Base-by-base conservation (phyloP, 345 rosid genomes). In the Euphorbia tirucalli region DNA sequence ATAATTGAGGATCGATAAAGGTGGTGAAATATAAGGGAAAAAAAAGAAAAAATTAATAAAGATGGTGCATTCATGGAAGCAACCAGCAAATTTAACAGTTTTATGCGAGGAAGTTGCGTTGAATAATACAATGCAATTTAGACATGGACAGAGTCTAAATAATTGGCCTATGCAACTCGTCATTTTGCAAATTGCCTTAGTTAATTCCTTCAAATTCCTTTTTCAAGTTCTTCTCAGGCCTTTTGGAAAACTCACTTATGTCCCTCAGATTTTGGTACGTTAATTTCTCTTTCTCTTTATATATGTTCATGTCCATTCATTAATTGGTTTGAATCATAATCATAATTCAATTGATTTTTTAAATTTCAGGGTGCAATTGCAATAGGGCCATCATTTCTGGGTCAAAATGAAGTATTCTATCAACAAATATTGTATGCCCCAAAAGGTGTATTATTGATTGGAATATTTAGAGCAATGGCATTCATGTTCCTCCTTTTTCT, bases 281-380 rank as follows among this genome's bases (percentile, higher is more conserved):
- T 62, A 10, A 35, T 35, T 14, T 64, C 18, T 56, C 0, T 56
- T 4, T 22, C 13, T 56, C 15, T 22, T 7, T 10, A 8, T 1
- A 7, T 56, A 0, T 24, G 2, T 52, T 19, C 7, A 11, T 35
- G 7, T 35, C 3, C 3, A 35, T 35, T 35, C 39, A 35, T 7
- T n/a, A n/a, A n/a, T n/a, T n/a, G n/a, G n/a, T n/a, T n/a, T n/a
- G n/a, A n/a, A 35, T 35, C 7, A 35, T 35, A 35, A 35, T 7
- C 7, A 3, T 35, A 35, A 35, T n/a, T n/a, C 39, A 35, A 35
- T 35, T 35, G 7, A 35, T 35, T 35, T 3, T 35, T 35, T 35
- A n/a, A n/a, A 3, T 19, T 49, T 19, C 72, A 85, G 89, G 87
- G 83, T 68, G 85, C 84, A 35, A 77, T 85, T 13, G 69, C 61